Percentiles rank a stretch among this genome's conserved stretches.
phyloP scores from a whole-genome alignment of 2,329 filamentous ascomycete species.

The Boeremia exigua region DNA sequence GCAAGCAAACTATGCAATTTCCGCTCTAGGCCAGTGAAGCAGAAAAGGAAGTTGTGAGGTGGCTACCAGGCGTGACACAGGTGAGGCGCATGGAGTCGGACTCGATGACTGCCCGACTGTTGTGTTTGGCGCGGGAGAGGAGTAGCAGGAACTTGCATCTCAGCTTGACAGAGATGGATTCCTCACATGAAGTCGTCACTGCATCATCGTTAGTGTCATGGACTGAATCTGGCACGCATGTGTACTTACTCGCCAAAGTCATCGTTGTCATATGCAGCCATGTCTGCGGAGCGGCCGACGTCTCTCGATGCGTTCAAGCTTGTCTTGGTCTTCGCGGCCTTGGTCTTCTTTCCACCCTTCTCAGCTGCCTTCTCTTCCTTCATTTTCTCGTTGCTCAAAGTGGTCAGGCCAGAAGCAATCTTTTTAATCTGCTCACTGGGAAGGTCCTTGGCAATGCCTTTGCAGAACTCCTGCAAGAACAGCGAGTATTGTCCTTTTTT shows the following conservation, averaged over 20 bases:
- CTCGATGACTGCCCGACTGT: conserved; percentile 16
- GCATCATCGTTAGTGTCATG: conserved; percentile 25
- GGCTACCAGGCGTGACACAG: not conserved
- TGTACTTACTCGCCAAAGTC: conserved; percentile 82
- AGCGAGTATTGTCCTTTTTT: conserved; percentile 91
- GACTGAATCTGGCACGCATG: not conserved
- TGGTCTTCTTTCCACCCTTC: conserved; percentile 95
- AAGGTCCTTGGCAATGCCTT: conserved; percentile 85
- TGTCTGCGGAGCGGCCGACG: conserved; percentile 67
- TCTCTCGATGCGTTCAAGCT: conserved; percentile 72
- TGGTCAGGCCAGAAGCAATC: conserved; percentile 84
- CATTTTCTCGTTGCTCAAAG: conserved; percentile 95
- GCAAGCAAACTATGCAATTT: conserved; percentile 19
- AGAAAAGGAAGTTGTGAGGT: conserved; percentile 6
- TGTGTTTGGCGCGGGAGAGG: conserved; percentile 16
- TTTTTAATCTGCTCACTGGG: conserved; percentile 97
- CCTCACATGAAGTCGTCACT: conserved; percentile 51
- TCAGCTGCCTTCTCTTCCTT: conserved; percentile 96
- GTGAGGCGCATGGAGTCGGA: not conserved
- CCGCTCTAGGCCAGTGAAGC: conserved; percentile 11
- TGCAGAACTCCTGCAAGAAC: conserved; percentile 90
- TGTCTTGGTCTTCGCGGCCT: conserved; percentile 95
- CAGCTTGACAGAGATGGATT: not conserved
- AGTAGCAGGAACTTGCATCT: conserved; percentile 7
- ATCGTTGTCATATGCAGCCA: conserved; percentile 79